These are phyloP conservation scores for Neospora caninum DNA, from an alignment of 169 alveolate species.

Conservation along the genomic window DNA sequence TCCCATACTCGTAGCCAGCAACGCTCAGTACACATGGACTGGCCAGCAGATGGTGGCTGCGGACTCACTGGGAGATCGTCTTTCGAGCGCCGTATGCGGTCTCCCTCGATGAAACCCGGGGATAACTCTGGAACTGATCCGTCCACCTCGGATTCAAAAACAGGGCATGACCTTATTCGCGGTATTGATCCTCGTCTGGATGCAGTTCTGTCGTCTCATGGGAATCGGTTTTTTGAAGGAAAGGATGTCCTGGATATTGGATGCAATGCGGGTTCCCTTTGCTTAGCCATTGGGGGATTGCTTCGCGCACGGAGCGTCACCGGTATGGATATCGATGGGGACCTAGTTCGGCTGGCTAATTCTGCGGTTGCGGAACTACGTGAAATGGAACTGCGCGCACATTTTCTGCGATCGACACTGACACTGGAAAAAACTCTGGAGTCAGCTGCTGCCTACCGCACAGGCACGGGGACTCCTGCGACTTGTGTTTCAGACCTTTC, in stretches of 20 bases:
- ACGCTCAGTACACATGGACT: too few relatives aligned
- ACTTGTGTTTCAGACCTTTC: too few relatives aligned
- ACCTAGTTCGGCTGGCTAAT: not conserved
- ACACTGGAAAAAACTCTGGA: not conserved
- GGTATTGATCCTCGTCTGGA: not conserved
- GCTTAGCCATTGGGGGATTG: not conserved
- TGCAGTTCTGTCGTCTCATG: not conserved
- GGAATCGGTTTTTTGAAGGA: not conserved
- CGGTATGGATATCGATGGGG: conserved; percentile 5
- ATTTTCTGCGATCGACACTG: not conserved
- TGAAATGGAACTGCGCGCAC: not conserved
- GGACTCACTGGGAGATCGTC: too few relatives aligned
- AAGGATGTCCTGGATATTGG: conserved; percentile 33
- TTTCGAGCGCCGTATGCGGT: too few relatives aligned
- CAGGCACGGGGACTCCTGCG: too few relatives aligned
- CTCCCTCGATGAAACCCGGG: too few relatives aligned
- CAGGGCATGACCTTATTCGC: not conserved
- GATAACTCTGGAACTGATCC: too few relatives aligned
- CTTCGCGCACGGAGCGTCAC: not conserved
- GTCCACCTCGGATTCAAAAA: too few relatives aligned
- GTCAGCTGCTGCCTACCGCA: too few relatives aligned
- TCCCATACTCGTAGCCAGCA: not conserved
- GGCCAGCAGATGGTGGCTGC: too few relatives aligned
- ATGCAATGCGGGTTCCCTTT: conserved; percentile 16
- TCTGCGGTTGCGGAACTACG: not conserved